Percentiles rank a stretch among this genome's conserved stretches.
Evolutionary conservation across 2,329 filamentous ascomycete genomes (phyloP).

Genomic region (Bipolaris gigantea): DNA sequence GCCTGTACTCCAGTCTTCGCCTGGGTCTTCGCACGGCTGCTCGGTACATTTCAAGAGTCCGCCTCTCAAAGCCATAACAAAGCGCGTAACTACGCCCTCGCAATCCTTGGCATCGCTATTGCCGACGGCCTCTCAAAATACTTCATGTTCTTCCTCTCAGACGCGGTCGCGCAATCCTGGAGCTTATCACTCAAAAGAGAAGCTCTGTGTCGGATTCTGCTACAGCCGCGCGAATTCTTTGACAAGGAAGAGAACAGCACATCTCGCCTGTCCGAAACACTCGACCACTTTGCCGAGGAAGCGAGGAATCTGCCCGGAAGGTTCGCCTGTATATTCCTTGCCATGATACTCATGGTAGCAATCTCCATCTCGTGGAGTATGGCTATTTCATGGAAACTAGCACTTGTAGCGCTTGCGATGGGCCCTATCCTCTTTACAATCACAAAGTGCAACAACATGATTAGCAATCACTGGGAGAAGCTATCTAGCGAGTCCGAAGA

Average conservation of each 20-base stretch:
- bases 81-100: conserved; percentile 68
- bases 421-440: conserved; percentile 68
- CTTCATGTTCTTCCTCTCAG: conserved; percentile 69
- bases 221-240: conserved; percentile 80
- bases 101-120: conserved; percentile 68
- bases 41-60: conserved; percentile 67
- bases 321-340: conserved; percentile 71
- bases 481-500: conserved; percentile 66
- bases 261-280: conserved; percentile 65
- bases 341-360: conserved; percentile 66
- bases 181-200: conserved; percentile 69
- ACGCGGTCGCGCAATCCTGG: conserved; percentile 74
- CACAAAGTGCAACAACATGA: conserved; percentile 65
- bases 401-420: conserved; percentile 71
- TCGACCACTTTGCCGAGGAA: conserved; percentile 84
- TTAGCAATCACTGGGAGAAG: conserved; percentile 73
- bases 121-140: conserved; percentile 68
- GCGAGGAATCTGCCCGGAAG: conserved; percentile 80
- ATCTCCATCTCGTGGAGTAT: conserved; percentile 77
- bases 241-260: conserved; percentile 67
- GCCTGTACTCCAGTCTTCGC: conserved; percentile 74
- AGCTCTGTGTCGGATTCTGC: conserved; percentile 69
- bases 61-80: conserved; percentile 49
- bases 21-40: conserved; percentile 71
- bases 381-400: conserved; percentile 75